phyloP scores from a whole-genome alignment of 805 yeast genomes.

The Starmera quercuum region DNA sequence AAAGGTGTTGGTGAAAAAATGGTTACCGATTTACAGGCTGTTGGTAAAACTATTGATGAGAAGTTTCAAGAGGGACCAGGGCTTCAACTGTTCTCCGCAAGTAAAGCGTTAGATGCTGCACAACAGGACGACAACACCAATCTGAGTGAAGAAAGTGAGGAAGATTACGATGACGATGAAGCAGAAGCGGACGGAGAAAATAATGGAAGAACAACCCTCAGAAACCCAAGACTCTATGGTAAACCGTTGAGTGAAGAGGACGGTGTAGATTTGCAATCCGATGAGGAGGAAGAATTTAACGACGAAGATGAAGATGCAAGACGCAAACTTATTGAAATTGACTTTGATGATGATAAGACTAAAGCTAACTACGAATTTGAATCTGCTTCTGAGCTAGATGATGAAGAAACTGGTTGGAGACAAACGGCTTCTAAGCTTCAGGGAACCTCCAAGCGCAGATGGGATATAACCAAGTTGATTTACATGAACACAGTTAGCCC shows the following conservation, averaged over 20 bases:
- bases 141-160: slow-evolving; percentile 24
- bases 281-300: slow-evolving; percentile 33
- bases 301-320: slow-evolving; percentile 30
- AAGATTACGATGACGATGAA: slow-evolving; percentile 24
- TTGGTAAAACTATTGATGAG: slow-evolving; percentile 50
- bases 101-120: slow-evolving; percentile 39
- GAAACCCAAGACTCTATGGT: slow-evolving; percentile 55
- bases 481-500: slow-evolving; percentile 77
- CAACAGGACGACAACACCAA: slow-evolving; percentile 33
- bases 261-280: slow-evolving; percentile 37
- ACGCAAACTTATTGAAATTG: slow-evolving; percentile 40
- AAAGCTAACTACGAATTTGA: slow-evolving; percentile 32
- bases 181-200: slow-evolving; percentile 26
- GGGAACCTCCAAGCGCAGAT: slow-evolving; percentile 43
- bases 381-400: slow-evolving; percentile 45
- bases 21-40: slow-evolving; percentile 75
- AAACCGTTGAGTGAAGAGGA: slow-evolving; percentile 38
- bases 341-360: slow-evolving; percentile 30
- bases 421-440: slow-evolving; percentile 54
- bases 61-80: slow-evolving; percentile 59
- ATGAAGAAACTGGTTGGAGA: slow-evolving; percentile 30
- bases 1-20: slow-evolving; percentile 81
- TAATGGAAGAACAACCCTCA: slow-evolving; percentile 57
- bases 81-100: slow-evolving; percentile 62
- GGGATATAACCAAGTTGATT: slow-evolving; percentile 77